These are phyloP conservation scores for Penicillium occitanis DNA, from an alignment of 2,329 filamentous ascomycete species.

Conservation along the genomic window DNA sequence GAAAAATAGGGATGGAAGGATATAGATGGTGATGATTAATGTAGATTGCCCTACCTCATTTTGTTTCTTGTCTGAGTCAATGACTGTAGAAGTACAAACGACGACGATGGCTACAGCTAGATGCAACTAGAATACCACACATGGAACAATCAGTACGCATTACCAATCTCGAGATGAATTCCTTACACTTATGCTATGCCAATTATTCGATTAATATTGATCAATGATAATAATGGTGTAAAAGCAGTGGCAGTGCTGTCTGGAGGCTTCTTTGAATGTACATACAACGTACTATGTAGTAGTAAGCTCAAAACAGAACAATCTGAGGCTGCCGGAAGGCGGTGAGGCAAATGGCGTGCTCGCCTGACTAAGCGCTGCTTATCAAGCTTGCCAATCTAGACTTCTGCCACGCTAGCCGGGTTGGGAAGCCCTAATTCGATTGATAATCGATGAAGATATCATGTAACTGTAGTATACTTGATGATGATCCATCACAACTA, in stretches of 20 bases:
- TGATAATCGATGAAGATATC: not conserved
- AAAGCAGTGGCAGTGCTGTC: not conserved
- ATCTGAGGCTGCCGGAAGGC: not conserved
- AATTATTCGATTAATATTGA: not conserved
- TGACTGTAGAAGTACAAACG: not conserved
- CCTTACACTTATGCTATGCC: not conserved
- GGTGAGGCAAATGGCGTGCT: conserved; percentile 21
- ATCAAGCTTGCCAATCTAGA: conserved; percentile 16
- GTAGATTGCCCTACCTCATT: not conserved
- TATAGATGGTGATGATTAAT: not conserved
- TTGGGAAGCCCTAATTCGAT: not conserved
- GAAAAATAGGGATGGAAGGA: not conserved
- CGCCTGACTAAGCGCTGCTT: conserved; percentile 6
- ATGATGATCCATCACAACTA: not conserved
- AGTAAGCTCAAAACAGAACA: not conserved
- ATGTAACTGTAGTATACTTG: no score
- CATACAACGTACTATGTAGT: no score
- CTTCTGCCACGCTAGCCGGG: not conserved
- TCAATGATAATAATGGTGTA: not conserved
- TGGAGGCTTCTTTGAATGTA: not conserved
- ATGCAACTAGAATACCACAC: not conserved
- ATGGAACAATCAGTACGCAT: not conserved
- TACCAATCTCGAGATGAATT: not conserved
- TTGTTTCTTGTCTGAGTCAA: not conserved
- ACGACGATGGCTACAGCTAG: not conserved